phyloP scores from a whole-genome alignment of 192 early-diverging fungal genomes.

The Podila clonocystis region DNA sequence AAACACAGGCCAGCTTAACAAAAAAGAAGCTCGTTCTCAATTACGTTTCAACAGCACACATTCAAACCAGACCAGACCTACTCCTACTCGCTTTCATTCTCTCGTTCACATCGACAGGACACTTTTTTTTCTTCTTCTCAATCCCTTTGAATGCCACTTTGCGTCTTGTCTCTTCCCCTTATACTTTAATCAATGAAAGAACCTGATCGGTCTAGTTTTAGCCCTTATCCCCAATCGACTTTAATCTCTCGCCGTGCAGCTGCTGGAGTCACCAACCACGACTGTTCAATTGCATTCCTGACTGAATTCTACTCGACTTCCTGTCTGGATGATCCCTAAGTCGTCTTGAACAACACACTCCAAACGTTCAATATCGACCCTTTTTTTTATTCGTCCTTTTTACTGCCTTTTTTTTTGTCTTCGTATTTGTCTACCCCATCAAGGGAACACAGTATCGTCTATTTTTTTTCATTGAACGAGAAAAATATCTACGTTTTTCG shows the following conservation, averaged over 20 bases:
- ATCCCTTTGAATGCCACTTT: not conserved
- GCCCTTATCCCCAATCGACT: not conserved
- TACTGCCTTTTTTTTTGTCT: too few relatives aligned
- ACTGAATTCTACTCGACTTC: slow-evolving; percentile 15
- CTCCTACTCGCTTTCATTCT: too few relatives aligned
- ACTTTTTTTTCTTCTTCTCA: not conserved
- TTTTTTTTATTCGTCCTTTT: not conserved
- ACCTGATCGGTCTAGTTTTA: slow-evolving; percentile 11
- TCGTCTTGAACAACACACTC: not conserved
- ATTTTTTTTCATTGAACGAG: too few relatives aligned
- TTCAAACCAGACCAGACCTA: too few relatives aligned
- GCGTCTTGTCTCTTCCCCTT: not conserved
- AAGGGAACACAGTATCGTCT: too few relatives aligned
- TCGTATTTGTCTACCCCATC: not conserved
- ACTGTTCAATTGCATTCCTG: slow-evolving; percentile 2
- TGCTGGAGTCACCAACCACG: slow-evolving; percentile 4
- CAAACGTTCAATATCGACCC: not conserved
- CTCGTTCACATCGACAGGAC: not conserved
- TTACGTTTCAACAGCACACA: too few relatives aligned
- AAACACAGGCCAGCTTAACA: too few relatives aligned
- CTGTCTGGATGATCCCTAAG: slow-evolving; percentile 38
- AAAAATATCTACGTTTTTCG: too few relatives aligned
- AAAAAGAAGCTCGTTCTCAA: too few relatives aligned
- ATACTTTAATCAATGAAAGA: slow-evolving; percentile 31
- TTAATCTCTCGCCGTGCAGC: slow-evolving; percentile 14